Conservation (phyloP, 2,329 filamentous ascomycete species). For the Pseudogymnoascus sp. region DNA sequence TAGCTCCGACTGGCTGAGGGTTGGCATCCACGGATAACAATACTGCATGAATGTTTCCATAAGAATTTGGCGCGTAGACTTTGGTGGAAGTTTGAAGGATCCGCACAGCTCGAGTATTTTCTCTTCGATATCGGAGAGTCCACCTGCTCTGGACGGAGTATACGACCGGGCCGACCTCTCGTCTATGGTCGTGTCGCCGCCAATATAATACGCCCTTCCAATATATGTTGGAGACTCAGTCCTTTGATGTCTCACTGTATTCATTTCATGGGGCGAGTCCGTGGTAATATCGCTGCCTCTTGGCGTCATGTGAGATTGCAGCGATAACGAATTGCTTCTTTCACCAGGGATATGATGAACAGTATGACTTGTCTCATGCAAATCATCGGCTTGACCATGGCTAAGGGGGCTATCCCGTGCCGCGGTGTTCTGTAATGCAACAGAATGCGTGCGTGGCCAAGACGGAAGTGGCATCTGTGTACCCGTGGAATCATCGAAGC, state of each 20-base stretch:
- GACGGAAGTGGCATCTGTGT: neutral
- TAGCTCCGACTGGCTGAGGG: neutral
- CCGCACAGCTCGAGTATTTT: neutral
- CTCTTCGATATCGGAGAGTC: neutral
- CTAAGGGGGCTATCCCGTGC: neutral
- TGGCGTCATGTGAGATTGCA: neutral
- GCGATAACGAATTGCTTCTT: neutral
- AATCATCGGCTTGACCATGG: neutral
- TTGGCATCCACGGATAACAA: neutral
- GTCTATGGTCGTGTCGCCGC: neutral
- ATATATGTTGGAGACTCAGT: constrained; percentile 10
- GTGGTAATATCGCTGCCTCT: neutral
- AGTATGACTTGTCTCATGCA: neutral
- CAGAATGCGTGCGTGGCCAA: neutral
- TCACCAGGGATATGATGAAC: neutral
- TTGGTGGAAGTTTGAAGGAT: neutral
- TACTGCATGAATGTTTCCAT: neutral
- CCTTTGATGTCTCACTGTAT: neutral
- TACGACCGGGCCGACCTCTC: constrained; percentile 10
- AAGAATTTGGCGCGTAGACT: neutral
- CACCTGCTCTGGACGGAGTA: neutral
- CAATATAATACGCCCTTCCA: constrained; percentile 7
- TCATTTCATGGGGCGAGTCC: neutral
- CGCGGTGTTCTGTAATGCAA: neutral
- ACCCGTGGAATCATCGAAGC: neutral